Conservation (phyloP, 208 protist genomes). For the Trypanosoma theileri region DNA sequence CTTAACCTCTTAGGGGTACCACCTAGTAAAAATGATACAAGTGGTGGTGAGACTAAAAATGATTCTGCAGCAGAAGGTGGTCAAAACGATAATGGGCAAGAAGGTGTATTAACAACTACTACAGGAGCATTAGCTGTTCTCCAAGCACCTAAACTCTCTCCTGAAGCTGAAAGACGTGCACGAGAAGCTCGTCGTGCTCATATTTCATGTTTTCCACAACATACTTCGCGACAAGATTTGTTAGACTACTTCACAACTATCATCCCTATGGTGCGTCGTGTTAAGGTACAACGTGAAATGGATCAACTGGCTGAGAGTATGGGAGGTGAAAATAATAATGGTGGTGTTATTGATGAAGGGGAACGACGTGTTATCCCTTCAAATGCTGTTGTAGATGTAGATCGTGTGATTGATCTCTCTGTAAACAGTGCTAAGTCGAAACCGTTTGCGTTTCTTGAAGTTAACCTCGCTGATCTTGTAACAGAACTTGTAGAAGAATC, state of each 20-base stretch:
- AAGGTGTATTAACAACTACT: slow-evolving; percentile 21
- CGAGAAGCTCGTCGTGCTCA: slow-evolving; percentile 80
- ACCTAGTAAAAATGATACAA: slow-evolving; percentile 10
- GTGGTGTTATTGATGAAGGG: slow-evolving; percentile 20
- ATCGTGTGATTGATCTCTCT: slow-evolving; percentile 54
- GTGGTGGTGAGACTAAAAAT: neutral
- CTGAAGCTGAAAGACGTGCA: slow-evolving; percentile 54
- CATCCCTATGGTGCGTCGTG: slow-evolving; percentile 73
- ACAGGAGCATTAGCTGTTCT: slow-evolving; percentile 43
- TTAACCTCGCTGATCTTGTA: slow-evolving; percentile 77
- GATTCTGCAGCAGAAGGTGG: neutral
- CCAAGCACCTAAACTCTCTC: slow-evolving; percentile 70
- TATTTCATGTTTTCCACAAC: slow-evolving; percentile 68
- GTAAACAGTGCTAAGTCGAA: slow-evolving; percentile 58
- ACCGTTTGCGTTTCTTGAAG: slow-evolving; percentile 84
- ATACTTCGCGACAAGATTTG: slow-evolving; percentile 63
- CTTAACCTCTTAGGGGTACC: slow-evolving; percentile 22
- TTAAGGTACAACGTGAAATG: slow-evolving; percentile 71
- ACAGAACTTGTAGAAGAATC: slow-evolving; percentile 72
- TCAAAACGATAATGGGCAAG: slow-evolving; percentile 5
- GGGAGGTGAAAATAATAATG: slow-evolving; percentile 2
- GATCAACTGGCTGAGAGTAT: slow-evolving; percentile 34
- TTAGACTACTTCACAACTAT: slow-evolving; percentile 65
- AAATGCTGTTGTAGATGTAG: slow-evolving; percentile 60
- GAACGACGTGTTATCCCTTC: slow-evolving; percentile 59